Evolutionary conservation across 2,329 filamentous ascomycete species (phyloP), one percentile per base, ranked within the genome.

Genomic region (Alternaria burnsii): DNA sequence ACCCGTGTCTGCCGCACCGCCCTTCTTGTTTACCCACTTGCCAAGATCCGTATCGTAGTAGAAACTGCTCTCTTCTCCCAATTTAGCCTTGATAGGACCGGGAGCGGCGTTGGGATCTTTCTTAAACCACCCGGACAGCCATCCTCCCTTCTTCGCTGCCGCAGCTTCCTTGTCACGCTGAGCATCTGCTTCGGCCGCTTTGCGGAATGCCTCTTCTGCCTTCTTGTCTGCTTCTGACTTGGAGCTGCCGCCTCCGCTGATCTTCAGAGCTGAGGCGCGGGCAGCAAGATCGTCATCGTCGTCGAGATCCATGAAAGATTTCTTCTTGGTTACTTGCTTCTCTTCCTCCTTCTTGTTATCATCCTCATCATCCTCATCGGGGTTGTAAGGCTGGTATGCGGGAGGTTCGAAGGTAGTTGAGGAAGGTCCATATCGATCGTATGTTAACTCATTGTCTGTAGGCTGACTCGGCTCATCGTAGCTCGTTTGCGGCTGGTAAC

Each of bases 1-100:
- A 65, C 88, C 86, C 3, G 86, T 82, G 9, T 91, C 89, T 8
- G 62, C 86, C 14, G 82, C 82, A 12, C 89, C 89, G 11, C 88
- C 88, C 76, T 97, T 97, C 83, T 97, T 97, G 83, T 99, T 98
- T 76, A 99, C 85, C 96, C 96, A 99, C 76, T 95, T 93, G 83
- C 97, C 96, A 53, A 97, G 86, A n/a, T 97, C 92, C 3, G 93
- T 91, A 74, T 99, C 95, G 73, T 95, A 99, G 68, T 94, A 90
- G 79, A 99, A 97, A 46, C 89, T 93, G 78, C 88, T 97, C 74
- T 95, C 88, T 78, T 99, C 96, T 62, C 94, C 96, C 9, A 99
- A 86, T 74, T 99, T 99, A 63, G 96, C 95, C 70, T 88, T 89
- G 77, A 97, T 92, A n/a, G 94, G 88, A n/a, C 80, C 81, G 4